phyloP scores from a whole-genome alignment of 1,139 yeast genomes.

The Wickerhamiella pararugosa region DNA sequence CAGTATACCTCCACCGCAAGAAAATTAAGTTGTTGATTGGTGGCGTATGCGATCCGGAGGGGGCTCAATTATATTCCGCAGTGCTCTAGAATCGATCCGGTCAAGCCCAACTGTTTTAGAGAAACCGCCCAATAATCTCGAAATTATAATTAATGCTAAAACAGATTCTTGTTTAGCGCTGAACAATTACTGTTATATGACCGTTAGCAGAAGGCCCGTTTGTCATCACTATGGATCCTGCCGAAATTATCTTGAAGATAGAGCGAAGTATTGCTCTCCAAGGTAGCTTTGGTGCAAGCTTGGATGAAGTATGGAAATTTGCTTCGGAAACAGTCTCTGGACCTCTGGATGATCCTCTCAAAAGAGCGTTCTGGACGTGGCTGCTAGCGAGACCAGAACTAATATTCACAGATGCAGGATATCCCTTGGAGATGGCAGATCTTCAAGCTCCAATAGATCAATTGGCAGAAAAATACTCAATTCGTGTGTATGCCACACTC shows the following conservation, averaged over 20 bases:
- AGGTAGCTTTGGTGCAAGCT: constrained; percentile 12
- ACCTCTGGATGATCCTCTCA: constrained; percentile 9
- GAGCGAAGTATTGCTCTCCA: constrained; percentile 13
- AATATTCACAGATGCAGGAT: constrained; percentile 5
- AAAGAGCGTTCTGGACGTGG: constrained; percentile 13
- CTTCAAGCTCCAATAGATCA: neutral
- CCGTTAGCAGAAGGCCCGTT: too few relatives aligned
- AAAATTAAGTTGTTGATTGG: too few relatives aligned
- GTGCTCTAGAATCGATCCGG: too few relatives aligned
- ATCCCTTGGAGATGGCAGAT: neutral
- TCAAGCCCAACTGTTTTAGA: too few relatives aligned
- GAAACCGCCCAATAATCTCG: too few relatives aligned
- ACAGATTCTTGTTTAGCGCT: too few relatives aligned
- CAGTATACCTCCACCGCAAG: too few relatives aligned
- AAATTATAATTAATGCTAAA: too few relatives aligned
- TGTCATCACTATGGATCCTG: constrained; percentile 9
- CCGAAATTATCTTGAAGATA: constrained; percentile 8
- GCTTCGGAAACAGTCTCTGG: constrained; percentile 3
- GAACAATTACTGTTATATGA: too few relatives aligned
- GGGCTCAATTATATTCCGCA: too few relatives aligned
- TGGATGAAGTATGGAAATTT: constrained; percentile 10
- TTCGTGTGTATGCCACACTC: constrained; percentile 22
- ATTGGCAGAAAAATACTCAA: neutral
- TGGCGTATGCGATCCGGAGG: too few relatives aligned
- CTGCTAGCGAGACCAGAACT: constrained; percentile 8